Conservation (phyloP, 2,329 filamentous ascomycete genomes). For the Talaromyces sp. region DNA sequence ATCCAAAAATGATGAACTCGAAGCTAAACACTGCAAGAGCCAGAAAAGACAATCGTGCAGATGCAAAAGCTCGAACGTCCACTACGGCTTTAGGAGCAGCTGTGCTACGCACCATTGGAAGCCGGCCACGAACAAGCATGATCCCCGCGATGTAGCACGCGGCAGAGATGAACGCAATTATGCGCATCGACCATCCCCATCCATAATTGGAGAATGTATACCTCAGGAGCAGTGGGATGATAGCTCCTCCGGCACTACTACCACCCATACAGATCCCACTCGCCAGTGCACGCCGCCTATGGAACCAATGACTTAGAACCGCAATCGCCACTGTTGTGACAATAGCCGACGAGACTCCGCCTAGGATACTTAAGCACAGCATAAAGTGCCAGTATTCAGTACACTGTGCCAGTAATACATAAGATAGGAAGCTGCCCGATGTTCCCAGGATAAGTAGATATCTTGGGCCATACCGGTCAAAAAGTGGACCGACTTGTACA, state of each 20-base stretch:
- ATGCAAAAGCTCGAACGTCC: constrained; percentile 37
- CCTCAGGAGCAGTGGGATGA: constrained; percentile 31
- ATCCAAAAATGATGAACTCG: constrained; percentile 46
- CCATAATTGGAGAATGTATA: constrained; percentile 25
- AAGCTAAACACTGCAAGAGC: constrained; percentile 40
- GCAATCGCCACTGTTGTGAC: constrained; percentile 33
- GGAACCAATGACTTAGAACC: constrained; percentile 37
- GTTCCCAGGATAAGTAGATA: constrained; percentile 35
- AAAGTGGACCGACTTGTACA: constrained; percentile 45
- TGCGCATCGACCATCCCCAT: constrained; percentile 31
- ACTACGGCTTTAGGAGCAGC: constrained; percentile 21
- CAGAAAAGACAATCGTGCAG: constrained; percentile 38
- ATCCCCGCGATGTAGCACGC: constrained; percentile 27
- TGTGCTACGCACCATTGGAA: constrained; percentile 20
- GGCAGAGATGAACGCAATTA: constrained; percentile 31
- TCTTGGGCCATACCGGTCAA: constrained; percentile 44
- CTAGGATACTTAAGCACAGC: constrained; percentile 30
- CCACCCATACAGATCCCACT: constrained; percentile 36
- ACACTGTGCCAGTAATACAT: constrained; percentile 45
- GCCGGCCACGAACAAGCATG: constrained; percentile 28
- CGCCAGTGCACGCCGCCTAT: constrained; percentile 30
- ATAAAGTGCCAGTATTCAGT: constrained; percentile 46
- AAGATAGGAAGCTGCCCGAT: constrained; percentile 31
- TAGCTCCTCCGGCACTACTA: constrained; percentile 31
- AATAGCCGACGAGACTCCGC: constrained; percentile 29